These are phyloP conservation scores for Dimargaris cristalligena DNA, from an alignment of 192 early-diverging fungal genomes.

Conservation along the genomic window DNA sequence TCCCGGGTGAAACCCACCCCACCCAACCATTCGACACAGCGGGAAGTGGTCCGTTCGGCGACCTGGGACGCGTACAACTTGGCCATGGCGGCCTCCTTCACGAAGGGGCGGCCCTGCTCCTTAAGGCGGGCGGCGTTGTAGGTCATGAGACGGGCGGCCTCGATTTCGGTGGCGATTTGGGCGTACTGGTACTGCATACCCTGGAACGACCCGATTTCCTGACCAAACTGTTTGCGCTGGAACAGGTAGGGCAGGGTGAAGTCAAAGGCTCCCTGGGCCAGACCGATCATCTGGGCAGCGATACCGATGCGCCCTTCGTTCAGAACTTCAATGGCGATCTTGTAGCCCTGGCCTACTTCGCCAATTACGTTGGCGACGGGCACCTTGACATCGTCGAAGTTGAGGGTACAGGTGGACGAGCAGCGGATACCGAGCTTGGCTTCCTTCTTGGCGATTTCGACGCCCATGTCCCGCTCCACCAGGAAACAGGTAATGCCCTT, in stretches of 20 bases:
- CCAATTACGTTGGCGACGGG: constrained; percentile 80
- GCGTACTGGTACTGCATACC: constrained; percentile 67
- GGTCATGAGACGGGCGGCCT: constrained; percentile 87
- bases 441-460: constrained; percentile 90
- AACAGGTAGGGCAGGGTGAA: constrained; percentile 76
- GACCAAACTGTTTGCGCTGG: constrained; percentile 89
- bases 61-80: constrained; percentile 92
- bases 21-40: constrained; percentile 93
- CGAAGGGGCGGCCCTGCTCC: constrained; percentile 78
- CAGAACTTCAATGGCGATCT: constrained; percentile 92
- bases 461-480: constrained; percentile 83
- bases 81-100: constrained; percentile 97
- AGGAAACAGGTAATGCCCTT: constrained; percentile 96
- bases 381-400: constrained; percentile 81
- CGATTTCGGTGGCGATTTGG: constrained; percentile 81
- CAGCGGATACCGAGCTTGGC: constrained; percentile 93
- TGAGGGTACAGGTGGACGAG: constrained; percentile 85
- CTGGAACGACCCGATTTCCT: constrained; percentile 75
- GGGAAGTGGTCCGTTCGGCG: constrained; percentile 74
- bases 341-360: constrained; percentile 93
- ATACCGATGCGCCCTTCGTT: constrained; percentile 98
- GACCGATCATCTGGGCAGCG: constrained; percentile 93
- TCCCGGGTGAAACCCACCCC: constrained; percentile 95
- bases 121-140: constrained; percentile 94
- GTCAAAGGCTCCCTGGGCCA: constrained; percentile 89